These are phyloP conservation scores for Scheffersomyces ergatensis DNA, from an alignment of 805 yeast species.

Conservation along the genomic window DNA sequence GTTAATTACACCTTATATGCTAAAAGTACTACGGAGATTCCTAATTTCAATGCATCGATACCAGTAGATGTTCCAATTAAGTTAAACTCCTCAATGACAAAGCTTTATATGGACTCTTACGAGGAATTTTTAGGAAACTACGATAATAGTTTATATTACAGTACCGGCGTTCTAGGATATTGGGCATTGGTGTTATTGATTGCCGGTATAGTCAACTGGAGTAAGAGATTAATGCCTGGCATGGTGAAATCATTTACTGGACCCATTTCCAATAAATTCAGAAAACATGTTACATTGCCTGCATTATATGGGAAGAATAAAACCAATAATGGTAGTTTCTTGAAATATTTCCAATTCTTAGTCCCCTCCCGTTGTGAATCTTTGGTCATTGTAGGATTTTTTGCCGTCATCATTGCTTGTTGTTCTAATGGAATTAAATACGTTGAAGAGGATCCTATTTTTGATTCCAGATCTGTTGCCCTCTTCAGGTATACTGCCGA, in stretches of 20 bases:
- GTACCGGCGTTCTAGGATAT: slow-evolving; percentile 43
- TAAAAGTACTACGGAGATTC: slow-evolving; percentile 13
- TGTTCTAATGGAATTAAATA: slow-evolving; percentile 3
- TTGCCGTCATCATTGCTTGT: slow-evolving; percentile 15
- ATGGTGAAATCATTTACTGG: slow-evolving; percentile 27
- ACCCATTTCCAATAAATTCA: slow-evolving; percentile 17
- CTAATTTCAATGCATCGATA: slow-evolving; percentile 17
- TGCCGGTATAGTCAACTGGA: slow-evolving; percentile 43
- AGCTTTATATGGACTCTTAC: slow-evolving; percentile 12
- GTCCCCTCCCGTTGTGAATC: slow-evolving; percentile 38
- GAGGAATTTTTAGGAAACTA: slow-evolving; percentile 19
- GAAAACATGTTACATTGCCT: slow-evolving; percentile 26
- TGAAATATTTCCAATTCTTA: slow-evolving; percentile 11
- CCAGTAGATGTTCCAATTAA: slow-evolving; percentile 24
- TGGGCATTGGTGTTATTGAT: slow-evolving; percentile 46
- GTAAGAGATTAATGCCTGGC: slow-evolving; percentile 36
- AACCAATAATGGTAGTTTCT: slow-evolving; percentile 12
- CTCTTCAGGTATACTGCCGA: slow-evolving; percentile 40
- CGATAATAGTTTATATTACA: slow-evolving; percentile 26
- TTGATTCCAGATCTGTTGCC: slow-evolving; percentile 14
- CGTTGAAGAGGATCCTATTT: slow-evolving; percentile 23
- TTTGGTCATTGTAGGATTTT: slow-evolving; percentile 20
- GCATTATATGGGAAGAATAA: slow-evolving; percentile 36
- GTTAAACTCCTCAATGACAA: slow-evolving; percentile 11
- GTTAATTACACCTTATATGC: slow-evolving; percentile 13